A percentile compares a stretch with the other conserved stretches of the same genome.
Evolutionary conservation across 75 land plant species (phyloP).

Genomic region (Picea glauca): DNA sequence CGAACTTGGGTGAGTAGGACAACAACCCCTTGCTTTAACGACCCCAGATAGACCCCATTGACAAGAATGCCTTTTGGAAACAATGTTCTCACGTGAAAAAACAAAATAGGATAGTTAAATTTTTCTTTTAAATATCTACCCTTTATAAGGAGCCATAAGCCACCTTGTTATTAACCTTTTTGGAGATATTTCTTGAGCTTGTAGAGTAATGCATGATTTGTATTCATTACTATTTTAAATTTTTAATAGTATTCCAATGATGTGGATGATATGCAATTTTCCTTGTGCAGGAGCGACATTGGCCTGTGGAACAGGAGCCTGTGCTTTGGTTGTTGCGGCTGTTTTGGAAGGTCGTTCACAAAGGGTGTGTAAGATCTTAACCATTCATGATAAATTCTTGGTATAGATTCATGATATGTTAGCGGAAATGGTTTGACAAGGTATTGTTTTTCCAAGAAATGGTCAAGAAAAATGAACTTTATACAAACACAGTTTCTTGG

Average conservation of each 20-base stretch:
- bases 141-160: neutral
- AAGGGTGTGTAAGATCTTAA: conserved; percentile 52
- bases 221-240: neutral
- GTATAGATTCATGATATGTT: no score
- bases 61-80: no score
- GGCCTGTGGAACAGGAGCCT: conserved; percentile 99
- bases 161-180: neutral
- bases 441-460: neutral
- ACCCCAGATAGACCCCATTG: no score
- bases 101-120: no score
- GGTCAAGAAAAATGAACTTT: neutral
- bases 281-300: conserved; percentile 73
- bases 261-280: neutral
- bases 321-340: conserved; percentile 92
- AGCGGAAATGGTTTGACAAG: neutral
- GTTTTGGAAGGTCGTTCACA: conserved; percentile 84
- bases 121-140: no score
- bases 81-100: no score
- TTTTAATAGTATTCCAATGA: neutral
- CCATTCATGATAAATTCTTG: neutral
- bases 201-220: neutral
- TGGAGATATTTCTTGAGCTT: neutral
- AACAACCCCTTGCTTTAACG: no score
- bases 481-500: neutral
- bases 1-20: no score